A percentile compares a stretch with the other conserved stretches of the same genome.
Evolutionary conservation across 2,329 filamentous ascomycete species (phyloP).

Genomic region (Trichoderma simmonsii): DNA sequence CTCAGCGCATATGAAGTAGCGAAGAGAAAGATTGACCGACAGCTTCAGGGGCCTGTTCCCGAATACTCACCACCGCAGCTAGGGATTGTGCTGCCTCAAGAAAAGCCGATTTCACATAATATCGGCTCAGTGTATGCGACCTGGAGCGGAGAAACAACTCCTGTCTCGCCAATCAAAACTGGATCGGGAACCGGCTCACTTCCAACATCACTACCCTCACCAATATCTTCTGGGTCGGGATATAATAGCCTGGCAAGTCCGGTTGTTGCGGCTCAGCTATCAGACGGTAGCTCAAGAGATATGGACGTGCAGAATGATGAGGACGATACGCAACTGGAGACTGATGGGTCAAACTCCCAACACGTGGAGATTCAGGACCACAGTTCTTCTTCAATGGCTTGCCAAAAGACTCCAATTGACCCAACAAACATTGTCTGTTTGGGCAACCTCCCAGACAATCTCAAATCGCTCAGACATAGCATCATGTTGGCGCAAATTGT

Average conservation of each 20-base stretch:
- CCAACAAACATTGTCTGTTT: constrained; percentile 52
- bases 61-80: constrained; percentile 45
- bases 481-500: constrained; percentile 18
- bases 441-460: constrained; percentile 51
- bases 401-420: constrained; percentile 51
- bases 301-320: constrained; percentile 13
- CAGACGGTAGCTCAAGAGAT: constrained; percentile 22
- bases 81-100: constrained; percentile 27
- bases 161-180: constrained; percentile 24
- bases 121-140: not conserved
- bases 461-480: constrained; percentile 31
- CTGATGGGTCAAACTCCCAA: not conserved
- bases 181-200: constrained; percentile 23
- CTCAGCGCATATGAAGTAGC: constrained; percentile 51
- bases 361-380: not conserved
- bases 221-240: constrained; percentile 46
- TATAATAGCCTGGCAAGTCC: constrained; percentile 45
- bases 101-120: constrained; percentile 27
- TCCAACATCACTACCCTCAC: constrained; percentile 43
- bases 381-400: constrained; percentile 20
- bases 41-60: constrained; percentile 49
- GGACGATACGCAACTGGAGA: not conserved
- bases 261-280: constrained; percentile 30
- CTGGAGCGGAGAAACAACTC: constrained; percentile 11
- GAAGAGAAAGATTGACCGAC: constrained; percentile 48